Conservation (phyloP, 1,284 basidiomycete species). For the Phellopilus nigrolimitatus region DNA sequence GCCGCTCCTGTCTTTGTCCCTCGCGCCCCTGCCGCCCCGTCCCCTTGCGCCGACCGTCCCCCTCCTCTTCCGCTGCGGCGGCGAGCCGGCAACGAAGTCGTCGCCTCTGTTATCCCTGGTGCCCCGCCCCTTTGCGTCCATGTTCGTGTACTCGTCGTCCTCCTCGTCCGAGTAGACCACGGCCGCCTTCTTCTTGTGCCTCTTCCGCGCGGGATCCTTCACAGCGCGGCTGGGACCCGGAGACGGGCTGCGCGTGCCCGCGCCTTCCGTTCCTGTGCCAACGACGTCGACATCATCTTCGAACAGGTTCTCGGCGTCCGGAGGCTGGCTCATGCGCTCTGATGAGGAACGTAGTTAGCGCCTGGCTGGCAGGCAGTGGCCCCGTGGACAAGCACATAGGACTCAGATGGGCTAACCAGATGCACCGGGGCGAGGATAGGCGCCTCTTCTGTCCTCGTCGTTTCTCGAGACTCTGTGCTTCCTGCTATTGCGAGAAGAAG, state of each 20-base stretch:
- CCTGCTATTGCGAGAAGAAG: slow-evolving; percentile 2
- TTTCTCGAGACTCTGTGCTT: slow-evolving; percentile 6
- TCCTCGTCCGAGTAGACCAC: slow-evolving; percentile 27
- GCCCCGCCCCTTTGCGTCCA: slow-evolving; percentile 10
- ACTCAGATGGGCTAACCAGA: background rate
- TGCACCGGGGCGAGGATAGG: background rate
- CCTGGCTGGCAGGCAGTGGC: background rate
- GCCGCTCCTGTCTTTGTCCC: slow-evolving; percentile 24
- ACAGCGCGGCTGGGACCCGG: background rate
- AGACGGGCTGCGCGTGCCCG: slow-evolving; percentile 2
- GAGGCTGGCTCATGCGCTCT: background rate
- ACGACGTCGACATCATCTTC: slow-evolving; percentile 14
- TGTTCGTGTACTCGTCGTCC: slow-evolving; percentile 20
- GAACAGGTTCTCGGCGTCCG: slow-evolving; percentile 12
- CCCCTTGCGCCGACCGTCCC: slow-evolving; percentile 25
- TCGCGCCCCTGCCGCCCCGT: slow-evolving; percentile 25
- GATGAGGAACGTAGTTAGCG: background rate
- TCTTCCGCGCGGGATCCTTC: slow-evolving; percentile 1
- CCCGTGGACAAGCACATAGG: too few species aligned
- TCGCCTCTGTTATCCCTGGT: slow-evolving; percentile 31
- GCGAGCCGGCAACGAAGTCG: slow-evolving; percentile 31
- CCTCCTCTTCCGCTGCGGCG: slow-evolving; percentile 24
- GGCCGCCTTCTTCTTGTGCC: slow-evolving; percentile 16
- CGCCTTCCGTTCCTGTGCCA: slow-evolving; percentile 15
- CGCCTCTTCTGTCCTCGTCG: slow-evolving; percentile 1